Percentiles rank a stretch among this genome's conserved stretches.
Conservation (phyloP, 2,329 filamentous ascomycete genomes). For the Xylariaceae sp. region DNA sequence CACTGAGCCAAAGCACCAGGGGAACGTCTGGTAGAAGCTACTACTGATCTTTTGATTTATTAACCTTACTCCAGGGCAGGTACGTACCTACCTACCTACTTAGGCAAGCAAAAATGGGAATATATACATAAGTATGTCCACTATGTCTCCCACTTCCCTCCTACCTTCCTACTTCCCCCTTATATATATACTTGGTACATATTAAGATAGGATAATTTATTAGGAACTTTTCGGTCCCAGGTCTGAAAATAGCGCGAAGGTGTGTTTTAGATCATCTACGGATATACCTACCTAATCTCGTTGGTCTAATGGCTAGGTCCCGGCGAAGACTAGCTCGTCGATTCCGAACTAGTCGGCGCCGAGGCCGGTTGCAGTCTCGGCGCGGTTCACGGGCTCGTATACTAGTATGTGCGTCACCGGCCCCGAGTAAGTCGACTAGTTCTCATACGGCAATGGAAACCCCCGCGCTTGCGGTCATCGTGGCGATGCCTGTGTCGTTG, state of each 20-base stretch:
- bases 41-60: no score
- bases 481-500: slow-evolving; percentile 34
- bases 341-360: slow-evolving; percentile 36
- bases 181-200: slow-evolving; percentile 37
- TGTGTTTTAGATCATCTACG: slow-evolving; percentile 26
- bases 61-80: no score
- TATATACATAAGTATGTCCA: no score
- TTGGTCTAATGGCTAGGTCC: slow-evolving; percentile 34
- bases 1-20: no score
- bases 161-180: no score
- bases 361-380: slow-evolving; percentile 65
- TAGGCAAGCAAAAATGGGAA: no score
- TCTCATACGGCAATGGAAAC: slow-evolving; percentile 42
- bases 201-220: no score
- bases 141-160: no score
- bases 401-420: slow-evolving; percentile 40
- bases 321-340: slow-evolving; percentile 30
- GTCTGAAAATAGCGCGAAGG: slow-evolving; percentile 33
- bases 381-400: slow-evolving; percentile 53
- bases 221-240: no score
- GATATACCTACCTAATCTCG: slow-evolving; percentile 30
- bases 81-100: no score
- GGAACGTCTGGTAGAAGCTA: no score
- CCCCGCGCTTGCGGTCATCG: slow-evolving; percentile 36
- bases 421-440: slow-evolving; percentile 41